A percentile compares a stretch with the other conserved stretches of the same genome.
Evolutionary conservation across 202 grass and related monocot genomes (phyloP).

Genomic region (Digitaria exilis): DNA sequence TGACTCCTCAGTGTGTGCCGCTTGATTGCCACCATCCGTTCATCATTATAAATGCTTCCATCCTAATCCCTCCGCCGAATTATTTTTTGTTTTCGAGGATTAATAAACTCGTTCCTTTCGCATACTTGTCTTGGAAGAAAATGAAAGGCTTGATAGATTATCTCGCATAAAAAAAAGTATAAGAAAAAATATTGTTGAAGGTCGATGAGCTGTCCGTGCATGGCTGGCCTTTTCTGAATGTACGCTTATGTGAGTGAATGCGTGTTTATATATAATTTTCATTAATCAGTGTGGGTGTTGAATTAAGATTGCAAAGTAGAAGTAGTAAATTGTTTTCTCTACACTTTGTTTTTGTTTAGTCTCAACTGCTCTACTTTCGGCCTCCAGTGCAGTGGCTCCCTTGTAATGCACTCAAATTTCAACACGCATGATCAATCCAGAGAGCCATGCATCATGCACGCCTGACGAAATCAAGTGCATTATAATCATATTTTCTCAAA

Average conservation of each 20-base stretch:
- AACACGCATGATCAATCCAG: not conserved
- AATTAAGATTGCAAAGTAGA: not conserved
- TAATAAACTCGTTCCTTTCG: constrained; percentile 5
- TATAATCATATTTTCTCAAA: not conserved
- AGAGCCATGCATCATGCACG: too few relatives aligned
- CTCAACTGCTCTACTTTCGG: constrained; percentile 21
- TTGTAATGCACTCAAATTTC: constrained; percentile 21
- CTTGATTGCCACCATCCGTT: constrained; percentile 19
- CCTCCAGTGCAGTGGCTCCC: not conserved
- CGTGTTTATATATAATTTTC: not conserved
- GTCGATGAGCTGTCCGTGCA: constrained; percentile 31
- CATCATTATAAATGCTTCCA: constrained; percentile 23
- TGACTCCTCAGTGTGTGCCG: constrained; percentile 21
- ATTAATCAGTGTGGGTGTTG: constrained; percentile 24
- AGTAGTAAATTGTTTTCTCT: not conserved
- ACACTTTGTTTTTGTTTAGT: not conserved
- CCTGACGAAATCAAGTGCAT: not conserved
- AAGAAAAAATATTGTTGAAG: constrained; percentile 25
- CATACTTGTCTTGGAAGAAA: constrained; percentile 45
- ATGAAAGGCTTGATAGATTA: constrained; percentile 40
- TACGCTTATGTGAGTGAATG: not conserved
- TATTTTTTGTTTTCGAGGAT: not conserved
- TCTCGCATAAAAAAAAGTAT: not conserved
- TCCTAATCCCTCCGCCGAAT: constrained; percentile 42
- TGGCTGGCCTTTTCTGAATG: constrained; percentile 33